Conservation (phyloP, 768 basidiomycete genomes). For the Psilocybe cyanescens region DNA sequence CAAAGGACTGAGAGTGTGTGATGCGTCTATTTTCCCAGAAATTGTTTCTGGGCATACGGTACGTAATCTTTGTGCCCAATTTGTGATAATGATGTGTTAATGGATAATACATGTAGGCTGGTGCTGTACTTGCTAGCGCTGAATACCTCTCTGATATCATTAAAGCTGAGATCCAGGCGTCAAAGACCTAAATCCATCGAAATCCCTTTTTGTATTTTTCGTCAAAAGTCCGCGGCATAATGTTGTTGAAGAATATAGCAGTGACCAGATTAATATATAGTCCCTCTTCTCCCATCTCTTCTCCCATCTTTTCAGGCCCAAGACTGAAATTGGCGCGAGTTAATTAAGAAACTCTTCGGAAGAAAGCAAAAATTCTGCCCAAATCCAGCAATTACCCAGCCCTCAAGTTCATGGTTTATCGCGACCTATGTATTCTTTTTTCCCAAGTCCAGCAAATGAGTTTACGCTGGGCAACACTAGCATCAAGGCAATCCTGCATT, state of each 20-base stretch:
- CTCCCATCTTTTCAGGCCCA: too few relatives aligned
- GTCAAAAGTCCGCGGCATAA: too few relatives aligned
- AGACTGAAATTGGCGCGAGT: too few relatives aligned
- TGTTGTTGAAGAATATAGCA: too few relatives aligned
- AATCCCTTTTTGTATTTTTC: too few relatives aligned
- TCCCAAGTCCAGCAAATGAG: neutral
- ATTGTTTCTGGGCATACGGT: slow-evolving; percentile 47
- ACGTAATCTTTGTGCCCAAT: slow-evolving; percentile 13
- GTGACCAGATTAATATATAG: too few relatives aligned
- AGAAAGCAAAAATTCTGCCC: too few relatives aligned
- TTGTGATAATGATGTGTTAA: neutral
- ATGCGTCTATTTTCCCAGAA: slow-evolving; percentile 43
- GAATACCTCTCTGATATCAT: slow-evolving; percentile 36
- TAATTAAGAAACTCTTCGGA: too few relatives aligned
- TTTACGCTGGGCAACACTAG: slow-evolving; percentile 1
- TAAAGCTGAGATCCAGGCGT: slow-evolving; percentile 22
- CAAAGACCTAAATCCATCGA: neutral
- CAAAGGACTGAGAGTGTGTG: slow-evolving; percentile 44
- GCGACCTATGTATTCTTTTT: neutral
- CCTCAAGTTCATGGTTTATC: too few relatives aligned
- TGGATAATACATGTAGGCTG: slow-evolving; percentile 24
- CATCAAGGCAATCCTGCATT: neutral
- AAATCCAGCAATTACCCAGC: too few relatives aligned
- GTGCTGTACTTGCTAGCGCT: slow-evolving; percentile 32
- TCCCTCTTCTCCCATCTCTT: too few relatives aligned